phyloP scores from a whole-genome alignment of 1,284 basidiomycete genomes.

The Marasmius oreades region DNA sequence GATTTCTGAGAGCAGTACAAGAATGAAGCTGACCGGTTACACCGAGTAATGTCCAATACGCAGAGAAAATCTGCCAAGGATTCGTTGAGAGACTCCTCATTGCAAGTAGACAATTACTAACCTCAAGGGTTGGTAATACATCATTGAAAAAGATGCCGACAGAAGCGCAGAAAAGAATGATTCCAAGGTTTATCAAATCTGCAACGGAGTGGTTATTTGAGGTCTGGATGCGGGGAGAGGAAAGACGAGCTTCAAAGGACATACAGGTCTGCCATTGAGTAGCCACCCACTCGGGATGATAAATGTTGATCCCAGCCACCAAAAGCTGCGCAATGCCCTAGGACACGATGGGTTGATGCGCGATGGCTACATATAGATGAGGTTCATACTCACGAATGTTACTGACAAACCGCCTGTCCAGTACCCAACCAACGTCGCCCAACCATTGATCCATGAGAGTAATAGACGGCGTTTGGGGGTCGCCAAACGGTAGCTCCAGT shows the following conservation, averaged over 20 bases:
- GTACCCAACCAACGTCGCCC: conserved; percentile 52
- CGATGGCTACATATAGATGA: neutral
- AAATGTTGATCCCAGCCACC: conserved; percentile 48
- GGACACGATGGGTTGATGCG: too few species aligned
- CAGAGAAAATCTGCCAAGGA: conserved; percentile 40
- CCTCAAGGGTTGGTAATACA: conserved; percentile 46
- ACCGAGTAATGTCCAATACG: conserved; percentile 50
- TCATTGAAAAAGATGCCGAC: conserved; percentile 48
- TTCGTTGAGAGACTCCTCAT: neutral
- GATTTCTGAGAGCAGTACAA: neutral
- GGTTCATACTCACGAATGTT: conserved; percentile 39
- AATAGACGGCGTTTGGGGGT: conserved; percentile 38
- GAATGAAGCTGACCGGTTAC: conserved; percentile 34
- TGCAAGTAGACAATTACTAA: conserved; percentile 20
- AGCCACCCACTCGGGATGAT: conserved; percentile 44
- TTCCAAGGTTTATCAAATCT: conserved; percentile 51
- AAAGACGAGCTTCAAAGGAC: too few species aligned
- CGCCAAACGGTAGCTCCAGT: conserved; percentile 52
- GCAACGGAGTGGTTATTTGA: neutral
- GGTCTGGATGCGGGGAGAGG: too few species aligned
- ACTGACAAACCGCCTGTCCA: conserved; percentile 53
- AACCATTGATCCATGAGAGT: conserved; percentile 54
- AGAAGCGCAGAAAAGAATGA: conserved; percentile 37
- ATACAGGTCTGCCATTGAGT: conserved; percentile 51
- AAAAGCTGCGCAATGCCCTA: conserved; percentile 49